A percentile compares a stretch with the other conserved stretches of the same genome.
These are phyloP conservation scores for Afroboletus lepidellus DNA, from an alignment of 1,284 basidiomycete species.

Conservation along the genomic window DNA sequence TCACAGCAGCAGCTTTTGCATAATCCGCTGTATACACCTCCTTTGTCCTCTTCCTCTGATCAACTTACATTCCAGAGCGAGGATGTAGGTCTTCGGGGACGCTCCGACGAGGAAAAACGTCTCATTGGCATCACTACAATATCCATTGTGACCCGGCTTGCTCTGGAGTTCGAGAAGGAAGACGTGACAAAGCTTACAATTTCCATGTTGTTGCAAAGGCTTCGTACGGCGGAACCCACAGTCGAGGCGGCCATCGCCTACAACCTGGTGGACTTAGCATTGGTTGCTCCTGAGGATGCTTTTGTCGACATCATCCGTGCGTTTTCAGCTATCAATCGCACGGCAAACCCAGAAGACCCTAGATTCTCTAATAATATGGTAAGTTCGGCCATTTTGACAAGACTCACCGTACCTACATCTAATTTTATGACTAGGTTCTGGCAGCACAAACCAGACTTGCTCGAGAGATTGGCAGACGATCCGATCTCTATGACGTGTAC, in stretches of 20 bases:
- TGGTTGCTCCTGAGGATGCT: constrained; percentile 73
- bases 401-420: neutral
- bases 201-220: constrained; percentile 89
- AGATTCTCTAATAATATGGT: constrained; percentile 86
- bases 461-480: constrained; percentile 67
- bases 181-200: constrained; percentile 86
- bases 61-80: constrained; percentile 29
- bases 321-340: constrained; percentile 85
- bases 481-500: constrained; percentile 78
- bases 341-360: constrained; percentile 82
- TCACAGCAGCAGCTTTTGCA: constrained; percentile 42
- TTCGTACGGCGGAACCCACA: constrained; percentile 79
- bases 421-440: constrained; percentile 51
- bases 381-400: constrained; percentile 1
- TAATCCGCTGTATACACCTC: constrained; percentile 42
- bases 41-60: constrained; percentile 43
- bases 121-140: constrained; percentile 90
- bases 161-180: constrained; percentile 78
- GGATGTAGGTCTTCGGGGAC: constrained; percentile 55
- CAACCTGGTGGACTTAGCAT: constrained; percentile 87
- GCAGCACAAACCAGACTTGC: constrained; percentile 88
- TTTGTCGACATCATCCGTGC: constrained; percentile 85
- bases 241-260: constrained; percentile 91
- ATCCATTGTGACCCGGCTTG: constrained; percentile 81
- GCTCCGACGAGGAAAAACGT: constrained; percentile 82